phyloP scores from a whole-genome alignment of 2,329 filamentous ascomycete genomes.

The Xylariaceae sp. region DNA sequence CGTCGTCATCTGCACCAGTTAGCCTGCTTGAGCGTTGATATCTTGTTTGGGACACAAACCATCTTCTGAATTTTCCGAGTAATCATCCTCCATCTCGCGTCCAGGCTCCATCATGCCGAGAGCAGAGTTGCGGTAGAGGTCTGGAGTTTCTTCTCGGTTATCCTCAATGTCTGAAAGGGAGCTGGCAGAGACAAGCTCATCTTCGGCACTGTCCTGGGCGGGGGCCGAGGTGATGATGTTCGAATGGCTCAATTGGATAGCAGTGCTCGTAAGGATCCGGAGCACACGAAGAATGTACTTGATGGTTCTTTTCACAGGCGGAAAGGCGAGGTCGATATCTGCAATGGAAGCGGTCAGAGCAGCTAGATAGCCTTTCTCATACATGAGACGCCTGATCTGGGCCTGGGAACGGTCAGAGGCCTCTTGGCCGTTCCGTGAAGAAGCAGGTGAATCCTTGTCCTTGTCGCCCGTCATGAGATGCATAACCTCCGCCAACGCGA shows the following conservation, averaged over 20 bases:
- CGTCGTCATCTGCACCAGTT: conserved; percentile 54
- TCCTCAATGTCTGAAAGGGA: conserved; percentile 85
- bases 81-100: conserved; percentile 61
- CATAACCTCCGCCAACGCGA: conserved; percentile 86
- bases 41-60: conserved; percentile 29
- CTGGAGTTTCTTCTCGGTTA: conserved; percentile 87
- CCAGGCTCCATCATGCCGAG: conserved; percentile 88
- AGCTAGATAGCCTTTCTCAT: conserved; percentile 91
- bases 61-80: conserved; percentile 66
- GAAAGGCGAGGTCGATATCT: conserved; percentile 92
- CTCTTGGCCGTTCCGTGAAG: conserved; percentile 25
- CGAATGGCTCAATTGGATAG: conserved; percentile 74
- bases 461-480: conserved; percentile 82
- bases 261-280: conserved; percentile 78
- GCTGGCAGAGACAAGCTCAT: conserved; percentile 80
- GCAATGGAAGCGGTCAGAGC: conserved; percentile 87
- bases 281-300: conserved; percentile 93
- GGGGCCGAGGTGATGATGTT: conserved; percentile 64
- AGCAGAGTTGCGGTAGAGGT: conserved; percentile 93
- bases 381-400: conserved; percentile 91
- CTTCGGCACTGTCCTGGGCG: conserved; percentile 64
- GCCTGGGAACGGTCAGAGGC: conserved; percentile 55
- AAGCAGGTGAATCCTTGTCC: conserved; percentile 48
- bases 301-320: conserved; percentile 84
- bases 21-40: conserved; percentile 2